A percentile compares a stretch with the other conserved stretches of the same genome.
These are phyloP conservation scores for Spiraea crenata DNA, from an alignment of 331 rosid species.

Conservation along the genomic window DNA sequence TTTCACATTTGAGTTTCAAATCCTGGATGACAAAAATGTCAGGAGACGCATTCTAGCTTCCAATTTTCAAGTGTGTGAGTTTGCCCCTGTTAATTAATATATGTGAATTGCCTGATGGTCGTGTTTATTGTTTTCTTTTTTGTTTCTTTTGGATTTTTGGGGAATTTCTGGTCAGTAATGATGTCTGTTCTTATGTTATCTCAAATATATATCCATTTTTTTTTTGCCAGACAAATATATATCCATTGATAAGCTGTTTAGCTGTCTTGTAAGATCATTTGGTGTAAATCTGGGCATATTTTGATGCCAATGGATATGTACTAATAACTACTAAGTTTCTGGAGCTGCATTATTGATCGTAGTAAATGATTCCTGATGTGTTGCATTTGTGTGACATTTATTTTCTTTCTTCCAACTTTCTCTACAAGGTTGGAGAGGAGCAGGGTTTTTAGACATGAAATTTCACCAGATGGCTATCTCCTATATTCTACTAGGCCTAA, in stretches of 20 bases:
- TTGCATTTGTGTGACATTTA: not conserved
- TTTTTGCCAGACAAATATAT: no score
- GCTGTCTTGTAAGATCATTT: not conserved
- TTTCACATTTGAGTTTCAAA: slow-evolving; percentile 95
- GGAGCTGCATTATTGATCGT: not conserved
- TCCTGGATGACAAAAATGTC: slow-evolving; percentile 94
- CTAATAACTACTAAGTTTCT: no score
- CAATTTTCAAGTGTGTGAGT: slow-evolving; percentile 97
- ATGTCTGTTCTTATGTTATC: not conserved
- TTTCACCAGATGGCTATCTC: no score
- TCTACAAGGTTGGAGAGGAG: not conserved
- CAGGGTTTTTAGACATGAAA: not conserved
- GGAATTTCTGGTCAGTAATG: not conserved
- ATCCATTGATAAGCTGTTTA: no score
- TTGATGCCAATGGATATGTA: not conserved
- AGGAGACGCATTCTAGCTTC: slow-evolving; percentile 84
- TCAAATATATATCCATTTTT: not conserved
- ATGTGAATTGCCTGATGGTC: slow-evolving; percentile 1
- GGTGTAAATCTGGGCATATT: not conserved
- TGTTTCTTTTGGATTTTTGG: not conserved
- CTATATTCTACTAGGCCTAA: no score
- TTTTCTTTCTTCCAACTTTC: not conserved
- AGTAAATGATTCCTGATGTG: not conserved
- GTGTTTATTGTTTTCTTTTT: slow-evolving; percentile 7
- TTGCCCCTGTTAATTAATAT: slow-evolving; percentile 47